A percentile compares a stretch with the other conserved stretches of the same genome.
Conservation (phyloP, 371 early-diverging fungal genomes). For the Dinochytrium kinnereticum region DNA sequence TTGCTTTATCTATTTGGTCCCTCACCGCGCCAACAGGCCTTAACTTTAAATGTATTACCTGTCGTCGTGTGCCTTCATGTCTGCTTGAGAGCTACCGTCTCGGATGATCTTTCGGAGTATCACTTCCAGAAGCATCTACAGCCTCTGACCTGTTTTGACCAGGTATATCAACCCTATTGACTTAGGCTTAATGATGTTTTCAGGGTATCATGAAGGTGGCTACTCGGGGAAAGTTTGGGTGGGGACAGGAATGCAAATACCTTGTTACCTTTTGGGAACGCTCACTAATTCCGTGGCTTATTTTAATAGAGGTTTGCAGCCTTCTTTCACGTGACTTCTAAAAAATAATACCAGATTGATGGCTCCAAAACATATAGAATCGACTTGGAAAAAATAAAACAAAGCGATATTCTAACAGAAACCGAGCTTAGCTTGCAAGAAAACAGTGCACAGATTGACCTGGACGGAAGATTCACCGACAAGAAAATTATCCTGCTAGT, state of each 20-base stretch:
- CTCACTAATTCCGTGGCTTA: background rate
- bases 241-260: background rate
- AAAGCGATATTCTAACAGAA: background rate
- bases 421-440: background rate
- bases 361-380: background rate
- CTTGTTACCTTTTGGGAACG: background rate
- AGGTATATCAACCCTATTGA: too few relatives aligned
- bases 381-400: background rate
- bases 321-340: background rate
- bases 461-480: background rate
- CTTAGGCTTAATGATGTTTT: too few relatives aligned
- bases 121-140: too few relatives aligned
- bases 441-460: too few relatives aligned
- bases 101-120: too few relatives aligned
- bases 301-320: background rate
- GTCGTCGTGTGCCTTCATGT: background rate
- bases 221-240: background rate
- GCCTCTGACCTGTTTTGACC: too few relatives aligned
- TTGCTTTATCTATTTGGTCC: too few relatives aligned
- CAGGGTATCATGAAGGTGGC: background rate
- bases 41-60: background rate
- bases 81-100: too few relatives aligned
- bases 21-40: background rate
- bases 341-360: background rate
- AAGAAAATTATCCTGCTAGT: background rate